Conservation (phyloP, 768 basidiomycete species). For the Suillus lakei region DNA sequence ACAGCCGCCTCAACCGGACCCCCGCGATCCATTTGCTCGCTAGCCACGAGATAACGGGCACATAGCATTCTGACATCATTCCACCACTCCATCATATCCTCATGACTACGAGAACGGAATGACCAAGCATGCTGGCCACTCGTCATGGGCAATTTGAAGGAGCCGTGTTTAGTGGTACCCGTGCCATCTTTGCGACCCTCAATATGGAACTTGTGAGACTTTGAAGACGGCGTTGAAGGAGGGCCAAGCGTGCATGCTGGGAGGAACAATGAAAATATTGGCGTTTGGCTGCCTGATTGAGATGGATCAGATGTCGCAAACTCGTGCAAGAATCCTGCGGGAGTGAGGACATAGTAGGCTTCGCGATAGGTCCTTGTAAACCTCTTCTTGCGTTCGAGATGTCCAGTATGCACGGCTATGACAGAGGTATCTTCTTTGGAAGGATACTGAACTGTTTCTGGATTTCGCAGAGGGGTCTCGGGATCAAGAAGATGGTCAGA, state of each 20-base stretch:
- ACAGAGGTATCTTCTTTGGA: constrained; percentile 90
- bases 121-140: constrained; percentile 74
- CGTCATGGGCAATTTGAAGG: constrained; percentile 45
- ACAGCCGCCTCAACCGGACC: constrained; percentile 95
- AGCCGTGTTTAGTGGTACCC: constrained; percentile 66
- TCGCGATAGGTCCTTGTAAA: constrained; percentile 89
- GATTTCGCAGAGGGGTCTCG: constrained; percentile 90
- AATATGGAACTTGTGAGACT: constrained; percentile 95
- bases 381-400: constrained; percentile 94
- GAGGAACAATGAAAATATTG: constrained; percentile 87
- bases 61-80: constrained; percentile 95
- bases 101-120: constrained; percentile 86
- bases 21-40: constrained; percentile 89
- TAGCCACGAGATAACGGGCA: constrained; percentile 91
- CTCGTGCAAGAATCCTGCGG: constrained; percentile 96
- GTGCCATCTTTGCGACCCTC: constrained; percentile 87
- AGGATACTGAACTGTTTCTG: constrained; percentile 80
- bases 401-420: constrained; percentile 83
- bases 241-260: constrained; percentile 97
- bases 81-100: constrained; percentile 99
- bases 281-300: constrained; percentile 51
- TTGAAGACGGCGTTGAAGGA: constrained; percentile 67
- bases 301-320: constrained; percentile 79
- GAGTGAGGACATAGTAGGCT: constrained; percentile 89
- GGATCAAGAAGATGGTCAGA: constrained; percentile 96